phyloP scores from a whole-genome alignment of 129 eudicot species.

The Centaurea solstitialis region DNA sequence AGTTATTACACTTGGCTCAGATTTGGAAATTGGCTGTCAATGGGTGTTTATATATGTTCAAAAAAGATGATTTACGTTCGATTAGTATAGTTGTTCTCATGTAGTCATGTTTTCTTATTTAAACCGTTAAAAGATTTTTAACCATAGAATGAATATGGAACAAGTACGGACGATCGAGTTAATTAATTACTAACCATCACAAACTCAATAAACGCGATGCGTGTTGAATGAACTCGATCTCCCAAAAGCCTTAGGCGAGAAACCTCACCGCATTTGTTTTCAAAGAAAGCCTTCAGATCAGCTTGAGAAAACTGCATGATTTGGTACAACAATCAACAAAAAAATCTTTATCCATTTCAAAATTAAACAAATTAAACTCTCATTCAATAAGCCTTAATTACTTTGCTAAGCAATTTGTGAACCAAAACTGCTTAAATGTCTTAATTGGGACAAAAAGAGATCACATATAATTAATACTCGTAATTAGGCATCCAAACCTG shows the following conservation, averaged over 20 bases:
- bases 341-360: neutral
- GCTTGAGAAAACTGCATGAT: slow-evolving; percentile 70
- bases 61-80: neutral
- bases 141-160: neutral
- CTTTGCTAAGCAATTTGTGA: too few species aligned
- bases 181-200: slow-evolving; percentile 52
- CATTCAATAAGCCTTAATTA: neutral
- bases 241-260: slow-evolving; percentile 98
- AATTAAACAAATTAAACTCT: neutral
- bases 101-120: neutral
- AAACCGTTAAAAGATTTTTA: neutral
- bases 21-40: neutral
- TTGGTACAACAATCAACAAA: neutral
- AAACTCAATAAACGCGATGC: slow-evolving; percentile 97
- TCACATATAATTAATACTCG: neutral
- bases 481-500: slow-evolving; percentile 48
- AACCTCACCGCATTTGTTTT: too few species aligned
- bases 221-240: slow-evolving; percentile 87
- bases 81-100: neutral
- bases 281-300: too few species aligned
- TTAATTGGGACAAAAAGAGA: neutral
- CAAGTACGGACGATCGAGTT: neutral
- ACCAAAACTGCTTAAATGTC: neutral
- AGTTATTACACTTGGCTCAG: neutral
- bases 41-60: neutral